A percentile compares a stretch with the other conserved stretches of the same genome.
These are phyloP conservation scores for Ilyonectria destructans DNA, from an alignment of 2,329 filamentous ascomycete genomes.

Conservation along the genomic window DNA sequence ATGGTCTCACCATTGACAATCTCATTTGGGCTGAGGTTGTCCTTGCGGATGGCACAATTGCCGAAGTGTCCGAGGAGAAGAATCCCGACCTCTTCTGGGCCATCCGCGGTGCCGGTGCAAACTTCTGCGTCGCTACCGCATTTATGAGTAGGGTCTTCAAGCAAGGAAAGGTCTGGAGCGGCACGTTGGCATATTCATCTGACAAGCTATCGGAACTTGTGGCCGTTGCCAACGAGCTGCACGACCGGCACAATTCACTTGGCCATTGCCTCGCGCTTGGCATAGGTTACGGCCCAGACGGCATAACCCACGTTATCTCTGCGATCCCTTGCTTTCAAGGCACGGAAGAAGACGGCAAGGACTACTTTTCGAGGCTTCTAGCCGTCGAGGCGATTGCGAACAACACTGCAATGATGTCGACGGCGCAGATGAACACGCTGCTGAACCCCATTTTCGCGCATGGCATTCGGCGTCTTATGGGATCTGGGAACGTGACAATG, in stretches of 20 bases:
- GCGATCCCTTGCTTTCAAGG: slow-evolving; percentile 46
- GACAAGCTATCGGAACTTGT: slow-evolving; percentile 48
- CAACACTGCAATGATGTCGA: slow-evolving; percentile 40
- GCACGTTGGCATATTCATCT: slow-evolving; percentile 46
- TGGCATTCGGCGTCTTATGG: slow-evolving; percentile 48
- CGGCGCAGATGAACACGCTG: slow-evolving; percentile 44
- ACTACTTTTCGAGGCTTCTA: slow-evolving; percentile 43
- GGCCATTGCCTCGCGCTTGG: slow-evolving; percentile 47
- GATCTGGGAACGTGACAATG: slow-evolving; percentile 49
- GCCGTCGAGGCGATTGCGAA: slow-evolving; percentile 24
- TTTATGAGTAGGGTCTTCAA: slow-evolving; percentile 52
- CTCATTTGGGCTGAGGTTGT: slow-evolving; percentile 59
- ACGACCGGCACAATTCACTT: slow-evolving; percentile 32
- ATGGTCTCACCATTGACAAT: slow-evolving; percentile 67
- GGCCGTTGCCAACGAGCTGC: slow-evolving; percentile 41
- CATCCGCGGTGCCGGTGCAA: slow-evolving; percentile 63
- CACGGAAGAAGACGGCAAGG: slow-evolving; percentile 31
- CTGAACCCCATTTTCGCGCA: slow-evolving; percentile 46
- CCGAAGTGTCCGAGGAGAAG: slow-evolving; percentile 57
- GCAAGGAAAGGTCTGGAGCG: slow-evolving; percentile 53
- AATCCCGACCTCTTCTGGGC: slow-evolving; percentile 66
- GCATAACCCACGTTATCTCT: slow-evolving; percentile 34
- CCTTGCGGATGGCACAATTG: slow-evolving; percentile 54
- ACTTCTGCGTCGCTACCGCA: slow-evolving; percentile 61
- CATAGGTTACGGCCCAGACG: slow-evolving; percentile 42